These are phyloP conservation scores for Cladophialophora psammophila DNA, from an alignment of 2,329 filamentous ascomycete genomes.

Conservation along the genomic window DNA sequence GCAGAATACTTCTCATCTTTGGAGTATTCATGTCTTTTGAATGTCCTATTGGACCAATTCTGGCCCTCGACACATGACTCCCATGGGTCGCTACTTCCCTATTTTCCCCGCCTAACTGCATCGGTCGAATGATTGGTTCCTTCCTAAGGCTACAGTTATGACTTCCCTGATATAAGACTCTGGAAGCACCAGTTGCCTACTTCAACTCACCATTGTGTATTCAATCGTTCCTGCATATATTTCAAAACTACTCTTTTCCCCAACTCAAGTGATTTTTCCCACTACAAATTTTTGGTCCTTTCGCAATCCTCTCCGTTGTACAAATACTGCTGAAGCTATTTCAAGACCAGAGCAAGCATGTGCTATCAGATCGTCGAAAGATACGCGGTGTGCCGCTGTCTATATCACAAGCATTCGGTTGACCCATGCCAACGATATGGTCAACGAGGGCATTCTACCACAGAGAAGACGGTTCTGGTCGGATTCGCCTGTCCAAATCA, in stretches of 20 bases:
- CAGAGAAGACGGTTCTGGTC: slow-evolving; percentile 79
- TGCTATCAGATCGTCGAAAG: slow-evolving; percentile 87
- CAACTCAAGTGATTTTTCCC: slow-evolving; percentile 4
- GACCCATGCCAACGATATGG: slow-evolving; percentile 81
- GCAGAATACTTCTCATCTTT: slow-evolving; percentile 25
- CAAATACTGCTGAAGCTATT: slow-evolving; percentile 19
- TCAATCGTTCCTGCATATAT: slow-evolving; percentile 23
- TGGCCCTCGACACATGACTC: slow-evolving; percentile 28
- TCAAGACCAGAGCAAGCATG: slow-evolving; percentile 62
- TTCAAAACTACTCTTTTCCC: slow-evolving; percentile 7
- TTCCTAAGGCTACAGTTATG: slow-evolving; percentile 35
- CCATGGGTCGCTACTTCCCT: slow-evolving; percentile 16
- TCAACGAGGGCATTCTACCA: slow-evolving; percentile 72
- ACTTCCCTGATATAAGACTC: slow-evolving; percentile 33
- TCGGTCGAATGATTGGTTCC: slow-evolving; percentile 30
- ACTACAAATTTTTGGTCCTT: slow-evolving; percentile 2
- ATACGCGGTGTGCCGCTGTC: slow-evolving; percentile 84
- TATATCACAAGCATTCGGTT: slow-evolving; percentile 86
- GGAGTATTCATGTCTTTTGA: slow-evolving; percentile 11
- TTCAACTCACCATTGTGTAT: slow-evolving; percentile 27
- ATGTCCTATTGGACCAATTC: slow-evolving; percentile 27
- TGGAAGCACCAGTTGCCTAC: slow-evolving; percentile 26
- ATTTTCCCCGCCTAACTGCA: slow-evolving; percentile 23
- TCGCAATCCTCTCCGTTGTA: slow-evolving; percentile 10
- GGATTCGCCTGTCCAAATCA: slow-evolving; percentile 78